These are phyloP conservation scores for Pythium sukuiense DNA, from an alignment of 352 stramenopile genomes.

Conservation along the genomic window DNA sequence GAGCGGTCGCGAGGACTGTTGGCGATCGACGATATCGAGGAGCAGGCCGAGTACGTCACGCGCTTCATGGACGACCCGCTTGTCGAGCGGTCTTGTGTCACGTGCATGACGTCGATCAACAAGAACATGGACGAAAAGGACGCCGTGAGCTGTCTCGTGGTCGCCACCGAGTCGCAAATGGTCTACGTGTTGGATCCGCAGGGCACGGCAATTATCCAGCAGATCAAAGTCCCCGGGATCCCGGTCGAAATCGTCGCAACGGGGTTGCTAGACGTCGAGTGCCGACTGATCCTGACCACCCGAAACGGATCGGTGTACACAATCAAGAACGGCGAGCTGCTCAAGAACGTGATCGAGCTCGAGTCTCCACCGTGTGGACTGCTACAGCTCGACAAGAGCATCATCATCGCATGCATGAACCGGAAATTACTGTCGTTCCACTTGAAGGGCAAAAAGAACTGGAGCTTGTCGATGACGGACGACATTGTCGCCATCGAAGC, in stretches of 20 bases:
- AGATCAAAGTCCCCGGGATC: conserved; percentile 67
- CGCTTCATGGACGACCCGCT: conserved; percentile 80
- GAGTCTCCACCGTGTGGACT: conserved; percentile 75
- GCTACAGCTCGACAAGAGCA: conserved; percentile 80
- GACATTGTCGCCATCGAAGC: conserved; percentile 83
- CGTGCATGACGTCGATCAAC: conserved; percentile 88
- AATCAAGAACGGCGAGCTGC: conserved; percentile 90
- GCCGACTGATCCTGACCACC: conserved; percentile 83
- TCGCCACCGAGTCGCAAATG: conserved; percentile 84
- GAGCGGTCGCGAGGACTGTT: conserved; percentile 69
- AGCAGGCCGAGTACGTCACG: conserved; percentile 80
- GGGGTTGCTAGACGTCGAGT: conserved; percentile 83
- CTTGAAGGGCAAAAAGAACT: conserved; percentile 92
- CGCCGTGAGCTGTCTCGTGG: conserved; percentile 78
- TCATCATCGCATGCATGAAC: conserved; percentile 88
- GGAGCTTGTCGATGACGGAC: conserved; percentile 81
- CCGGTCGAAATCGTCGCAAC: conserved; percentile 76
- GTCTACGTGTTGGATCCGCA: conserved; percentile 78
- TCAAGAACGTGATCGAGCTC: conserved; percentile 87
- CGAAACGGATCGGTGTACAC: conserved; percentile 86
- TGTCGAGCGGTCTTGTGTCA: conserved; percentile 73
- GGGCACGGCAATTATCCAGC: conserved; percentile 67
- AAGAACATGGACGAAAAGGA: conserved; percentile 88
- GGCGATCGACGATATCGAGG: conserved; percentile 80
- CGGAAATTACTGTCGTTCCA: conserved; percentile 86